Base-by-base conservation (phyloP, 257 asterid species). In the Schizonepeta tenuifolia region DNA sequence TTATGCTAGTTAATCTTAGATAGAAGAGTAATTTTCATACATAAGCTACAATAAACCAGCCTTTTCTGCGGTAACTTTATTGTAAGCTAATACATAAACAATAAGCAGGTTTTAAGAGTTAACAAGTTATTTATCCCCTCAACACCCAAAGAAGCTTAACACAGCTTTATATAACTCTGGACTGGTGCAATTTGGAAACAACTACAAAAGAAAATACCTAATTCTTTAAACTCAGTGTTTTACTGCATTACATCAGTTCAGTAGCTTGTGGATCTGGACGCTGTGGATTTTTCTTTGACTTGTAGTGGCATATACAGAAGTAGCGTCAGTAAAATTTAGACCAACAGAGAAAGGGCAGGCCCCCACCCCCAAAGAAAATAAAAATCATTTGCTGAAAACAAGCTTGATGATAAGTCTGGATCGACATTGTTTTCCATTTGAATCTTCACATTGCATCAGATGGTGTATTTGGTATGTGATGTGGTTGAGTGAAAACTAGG, bases 401-500 rank as follows among this genome's bases (percentile, higher is more conserved):
- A 31, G 26, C 28, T 9, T 17, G 47, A 43, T 51, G 58, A 22
- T 17, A 57, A 57, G 55, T 57, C 33, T 70, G 44, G 26, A 24
- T 15, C 3, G 24, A 53, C 59, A 53, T 20, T 53, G 59, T 53
- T 53, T 55, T 55, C 31, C 36, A 55, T 26, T 55, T 13, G 15
- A 11, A 22, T 55, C 35, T 22, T 17, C 61, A 4, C 61, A 55
- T 55, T 55, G 4, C 14, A 21, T 21, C 33, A 10, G 60, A 11
- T 18, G 31, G 11, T 40, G 7, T 41, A 36, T 31, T 31, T 46
- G 58, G 8, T 44, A 65, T 2, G 24, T 44, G 22, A 24, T 66
- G 58, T 66, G 71, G 44, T 26, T 11, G 58, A 59, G 13, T 22
- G n/a, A 28, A n/a, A 55, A 31, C 58, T 73, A 22, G 9, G 22